Base-by-base conservation (phyloP, 1,284 basidiomycete genomes). In the Austroboletus rostrupii region DNA sequence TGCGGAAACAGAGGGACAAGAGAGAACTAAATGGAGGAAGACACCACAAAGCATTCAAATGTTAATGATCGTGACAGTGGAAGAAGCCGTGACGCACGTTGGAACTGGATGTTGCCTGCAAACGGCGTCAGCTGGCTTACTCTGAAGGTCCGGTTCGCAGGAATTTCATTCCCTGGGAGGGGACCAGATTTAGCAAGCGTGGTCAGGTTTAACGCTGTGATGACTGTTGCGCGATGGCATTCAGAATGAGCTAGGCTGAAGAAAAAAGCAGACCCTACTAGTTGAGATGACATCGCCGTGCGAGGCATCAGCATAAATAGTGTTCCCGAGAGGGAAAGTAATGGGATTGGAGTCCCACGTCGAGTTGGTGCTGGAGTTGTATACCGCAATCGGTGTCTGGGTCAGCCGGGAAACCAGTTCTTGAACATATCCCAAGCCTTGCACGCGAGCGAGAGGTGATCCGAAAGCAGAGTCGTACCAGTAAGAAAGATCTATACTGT, bases 401-500 rank as follows among this genome's bases (percentile, higher is more conserved):
- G 87, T 89, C 26, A 94, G 79, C 31, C 91, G 81, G 1, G 90
- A 79, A 29, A 94, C 70, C 20, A 92, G 74, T 63, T 94, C 90
- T 63, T 92, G 83, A 14, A 95, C 66, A 66, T 87, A 97, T 21
- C 92, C 94, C 32, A 90, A 76, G 29, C 94, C 94, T 61, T 90
- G 87, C 4, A 86, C 85, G 3, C 83, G 80, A 1, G 81, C 28
- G 9, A 92, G 77, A 0, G 91, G 90, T 1, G 85, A 87, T 7
- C 90, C 91, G 59, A 87, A 87, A 0, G 85, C 88, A 14, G 87
- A 87, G 61, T 83, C 79, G 60, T 92, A 88, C 79, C 82, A 84
- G 59, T 71, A 67, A 13, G 39, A 31, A 12, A 64, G 45, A 37
- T 57, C 53, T 33, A 59, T 37, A 33, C 55, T 55, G 19, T 20